Evolutionary conservation across 208 protist genomes (phyloP).

Genomic region (Wallacemonas sp.): DNA sequence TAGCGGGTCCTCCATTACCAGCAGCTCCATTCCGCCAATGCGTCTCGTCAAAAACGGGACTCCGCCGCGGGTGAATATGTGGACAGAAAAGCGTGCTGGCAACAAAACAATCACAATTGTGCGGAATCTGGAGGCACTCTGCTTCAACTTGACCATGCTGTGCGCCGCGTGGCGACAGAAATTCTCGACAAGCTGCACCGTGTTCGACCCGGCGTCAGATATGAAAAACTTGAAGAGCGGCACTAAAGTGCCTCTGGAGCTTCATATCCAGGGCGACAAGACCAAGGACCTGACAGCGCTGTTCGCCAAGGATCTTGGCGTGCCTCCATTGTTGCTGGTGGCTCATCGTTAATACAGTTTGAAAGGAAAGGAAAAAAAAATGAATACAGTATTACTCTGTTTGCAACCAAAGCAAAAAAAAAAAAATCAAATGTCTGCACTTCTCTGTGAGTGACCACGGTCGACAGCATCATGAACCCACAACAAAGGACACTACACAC

Average conservation of each 20-base stretch:
- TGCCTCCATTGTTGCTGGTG: slow-evolving; percentile 22
- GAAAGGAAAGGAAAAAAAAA: neutral
- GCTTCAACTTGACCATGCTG: slow-evolving; percentile 58
- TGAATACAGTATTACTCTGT: neutral
- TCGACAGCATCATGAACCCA: too few species aligned
- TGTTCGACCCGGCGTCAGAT: slow-evolving; percentile 53
- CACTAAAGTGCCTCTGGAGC: slow-evolving; percentile 55
- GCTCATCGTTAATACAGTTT: slow-evolving; percentile 8
- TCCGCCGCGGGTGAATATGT: slow-evolving; percentile 44
- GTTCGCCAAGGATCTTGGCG: slow-evolving; percentile 45
- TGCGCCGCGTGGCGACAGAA: slow-evolving; percentile 50
- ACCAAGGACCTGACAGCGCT: slow-evolving; percentile 28
- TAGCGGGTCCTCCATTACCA: slow-evolving; percentile 27
- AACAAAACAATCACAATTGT: slow-evolving; percentile 72
- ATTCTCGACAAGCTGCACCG: slow-evolving; percentile 56
- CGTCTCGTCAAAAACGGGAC: slow-evolving; percentile 41
- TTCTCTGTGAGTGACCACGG: too few species aligned
- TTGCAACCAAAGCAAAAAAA: neutral
- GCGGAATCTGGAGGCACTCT: slow-evolving; percentile 53
- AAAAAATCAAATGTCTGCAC: too few species aligned
- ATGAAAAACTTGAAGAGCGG: slow-evolving; percentile 59
- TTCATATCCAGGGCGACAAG: slow-evolving; percentile 65
- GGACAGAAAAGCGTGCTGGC: slow-evolving; percentile 44
- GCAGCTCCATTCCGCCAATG: slow-evolving; percentile 30
- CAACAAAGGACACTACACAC: too few species aligned